These are phyloP conservation scores for Porodaedalea pini DNA, from an alignment of 1,284 basidiomycete species.

Conservation along the genomic window DNA sequence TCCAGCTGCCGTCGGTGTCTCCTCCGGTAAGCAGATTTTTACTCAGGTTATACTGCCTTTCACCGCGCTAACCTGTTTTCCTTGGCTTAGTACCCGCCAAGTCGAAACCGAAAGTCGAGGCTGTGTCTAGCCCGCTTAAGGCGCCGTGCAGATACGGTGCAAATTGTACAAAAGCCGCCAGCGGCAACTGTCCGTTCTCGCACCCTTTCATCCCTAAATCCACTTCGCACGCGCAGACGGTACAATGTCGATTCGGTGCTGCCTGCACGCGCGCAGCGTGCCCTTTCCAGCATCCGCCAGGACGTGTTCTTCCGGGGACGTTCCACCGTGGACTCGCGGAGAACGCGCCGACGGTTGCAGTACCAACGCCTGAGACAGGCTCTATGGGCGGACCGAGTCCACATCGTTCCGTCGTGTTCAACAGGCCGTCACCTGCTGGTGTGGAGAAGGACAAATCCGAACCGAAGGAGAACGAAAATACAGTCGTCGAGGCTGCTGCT, in stretches of 20 bases:
- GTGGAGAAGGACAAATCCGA: constrained; percentile 57
- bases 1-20: constrained; percentile 64
- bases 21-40: constrained; percentile 41
- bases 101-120: constrained; percentile 27
- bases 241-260: constrained; percentile 67
- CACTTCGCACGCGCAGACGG: constrained; percentile 18
- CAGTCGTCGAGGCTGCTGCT: constrained; percentile 20
- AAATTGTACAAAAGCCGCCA: constrained; percentile 57
- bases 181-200: constrained; percentile 60
- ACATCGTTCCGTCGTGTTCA: constrained; percentile 67
- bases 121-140: constrained; percentile 33
- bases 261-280: constrained; percentile 76
- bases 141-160: constrained; percentile 72
- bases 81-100: constrained; percentile 3
- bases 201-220: constrained; percentile 54
- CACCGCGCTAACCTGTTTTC: neutral
- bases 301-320: constrained; percentile 66
- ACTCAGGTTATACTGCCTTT: constrained; percentile 11
- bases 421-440: constrained; percentile 44
- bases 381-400: constrained; percentile 57
- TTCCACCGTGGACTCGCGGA: constrained; percentile 75
- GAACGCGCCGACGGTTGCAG: constrained; percentile 53
- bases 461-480: constrained; percentile 55
- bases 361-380: constrained; percentile 59
- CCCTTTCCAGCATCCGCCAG: constrained; percentile 75